Evolutionary conservation across 257 asterid species (phyloP), one percentile per base, ranked within the genome.

Genomic region (Thymus quinquecostatus): DNA sequence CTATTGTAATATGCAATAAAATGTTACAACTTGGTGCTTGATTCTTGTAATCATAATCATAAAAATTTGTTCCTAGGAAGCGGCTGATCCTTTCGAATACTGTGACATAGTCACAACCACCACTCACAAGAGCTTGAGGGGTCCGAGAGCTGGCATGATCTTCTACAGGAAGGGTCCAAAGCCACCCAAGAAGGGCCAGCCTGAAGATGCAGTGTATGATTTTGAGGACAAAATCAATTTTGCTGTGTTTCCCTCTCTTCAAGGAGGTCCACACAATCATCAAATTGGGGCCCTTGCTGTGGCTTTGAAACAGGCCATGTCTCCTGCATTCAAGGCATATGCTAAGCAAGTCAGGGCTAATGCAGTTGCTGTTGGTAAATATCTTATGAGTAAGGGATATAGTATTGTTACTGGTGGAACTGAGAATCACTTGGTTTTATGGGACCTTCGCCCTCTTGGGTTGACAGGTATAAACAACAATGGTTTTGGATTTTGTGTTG

Each of bases 401-500:
- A 89, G 76, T 78, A 90, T 93, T 47, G 97, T 93, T 40, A 90
- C 98, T 40, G 86, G 84, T 65, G 98, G 98, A 60, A 93, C 98
- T 1, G 98, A 93, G 87, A 93, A 93, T 81, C 98, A 93, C 86
- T 89, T 93, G 82, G 98, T 93, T 83, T 81, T 90, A 44, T 93
- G 98, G 97, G 98, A 93, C 79, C 97, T 93, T 77, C 97, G 98
- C 40, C 97, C 98, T 72, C 97, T 93, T 53, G 98, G 98, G 56
- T 83, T 90, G 90, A 93, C 98, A 10, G 98, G 98, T 93, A 81
- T 50, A n/a, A 10, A 32, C 30, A 60, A 14, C 1, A 9, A 7
- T 8, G 6, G 41, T 5, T 38, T 38, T 27, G 13, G 47, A 45
- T 30, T 36, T 3, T 14, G 28, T 11, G 66, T 2, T 5, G 41